Base-by-base conservation (phyloP, 1,284 basidiomycete genomes). In the Cryptococcus maquisensis region DNA sequence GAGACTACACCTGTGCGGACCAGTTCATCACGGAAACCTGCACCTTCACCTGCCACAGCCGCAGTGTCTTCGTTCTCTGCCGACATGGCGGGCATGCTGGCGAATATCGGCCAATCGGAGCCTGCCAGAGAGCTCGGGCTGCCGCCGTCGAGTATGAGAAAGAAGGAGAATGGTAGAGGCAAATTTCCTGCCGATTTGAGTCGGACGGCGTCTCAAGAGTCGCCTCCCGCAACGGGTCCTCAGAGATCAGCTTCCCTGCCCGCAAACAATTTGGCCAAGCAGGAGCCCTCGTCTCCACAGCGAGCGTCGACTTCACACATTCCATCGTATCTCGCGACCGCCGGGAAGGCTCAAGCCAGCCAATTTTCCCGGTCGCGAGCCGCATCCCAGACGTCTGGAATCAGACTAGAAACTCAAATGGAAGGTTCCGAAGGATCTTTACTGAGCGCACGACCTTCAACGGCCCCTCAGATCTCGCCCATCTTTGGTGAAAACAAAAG, bases 71-170 rank as follows among this genome's bases (percentile, higher is more conserved):
- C 65, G 28, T 74, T 74, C 63, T 65, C 65, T 12, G 62, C 70
- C 51, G 68, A 73, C 47, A 68, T 76, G 26, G 64, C 62, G n/a
- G 69, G 65, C 3, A 67, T 69, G 52, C 50, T 74, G 16, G 69
- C 68, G 13, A 48, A 59, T 16, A 67, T 71, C 39, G 68, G 70
- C 0, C 63, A 68, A 37, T 55, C 57, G 16, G 59, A 67, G 12
- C 63, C 67, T 4, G 67, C 69, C 0, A 56, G 49, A 47, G 72
- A 71, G 50, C 49, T 74, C 8, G 70, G 72, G 12, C 53, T 72
- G 4, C 61, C 69, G 3, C 63, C 65, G 9, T 62, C 65, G 24
- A 68, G 63, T 47, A 18, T 71, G 35, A 53, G 62, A 20, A 23
- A 39, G 16, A 48, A 43, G 21, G 20, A 47, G 24, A 37, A 43